phyloP scores from a whole-genome alignment of 2,329 filamentous ascomycete species.

The Trichoderma lentiforme region DNA sequence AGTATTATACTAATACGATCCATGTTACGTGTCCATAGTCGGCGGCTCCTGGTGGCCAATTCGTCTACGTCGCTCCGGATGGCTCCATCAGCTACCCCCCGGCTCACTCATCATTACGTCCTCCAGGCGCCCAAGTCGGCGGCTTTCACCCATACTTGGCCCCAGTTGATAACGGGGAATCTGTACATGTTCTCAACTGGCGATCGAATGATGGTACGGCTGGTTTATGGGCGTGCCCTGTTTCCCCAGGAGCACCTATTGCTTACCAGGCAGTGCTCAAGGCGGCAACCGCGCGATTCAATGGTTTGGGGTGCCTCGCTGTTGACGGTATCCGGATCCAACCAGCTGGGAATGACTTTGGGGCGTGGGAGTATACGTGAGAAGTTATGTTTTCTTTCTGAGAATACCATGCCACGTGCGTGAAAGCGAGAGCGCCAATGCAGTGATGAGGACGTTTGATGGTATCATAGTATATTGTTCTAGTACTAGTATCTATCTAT shows the following conservation, averaged over 20 bases:
- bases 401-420: too few relatives aligned
- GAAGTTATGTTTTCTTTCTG: too few relatives aligned
- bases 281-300: conserved; percentile 26
- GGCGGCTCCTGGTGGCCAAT: conserved; percentile 60
- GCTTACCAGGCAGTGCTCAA: conserved; percentile 26
- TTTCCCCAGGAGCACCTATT: conserved; percentile 17
- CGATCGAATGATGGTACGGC: conserved; percentile 21
- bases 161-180: conserved; percentile 24
- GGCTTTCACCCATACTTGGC: conserved; percentile 43
- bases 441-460: too few relatives aligned
- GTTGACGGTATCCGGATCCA: conserved; percentile 34
- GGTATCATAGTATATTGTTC: too few relatives aligned
- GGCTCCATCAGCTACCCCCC: conserved; percentile 55
- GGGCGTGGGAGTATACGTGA: conserved; percentile 41
- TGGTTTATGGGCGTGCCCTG: conserved; percentile 31
- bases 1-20: not conserved
- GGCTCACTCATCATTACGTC: conserved; percentile 52
- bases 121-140: conserved; percentile 46
- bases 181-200: conserved; percentile 27
- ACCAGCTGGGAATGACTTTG: conserved; percentile 26
- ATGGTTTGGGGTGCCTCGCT: conserved; percentile 29
- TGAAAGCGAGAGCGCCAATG: too few relatives aligned
- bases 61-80: conserved; percentile 53
- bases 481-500: too few relatives aligned
- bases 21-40: conserved; percentile 32